Percentiles rank a stretch among this genome's conserved stretches.
Evolutionary conservation across 2,329 filamentous ascomycete genomes (phyloP).

Genomic region (Penicillium rolfsii): DNA sequence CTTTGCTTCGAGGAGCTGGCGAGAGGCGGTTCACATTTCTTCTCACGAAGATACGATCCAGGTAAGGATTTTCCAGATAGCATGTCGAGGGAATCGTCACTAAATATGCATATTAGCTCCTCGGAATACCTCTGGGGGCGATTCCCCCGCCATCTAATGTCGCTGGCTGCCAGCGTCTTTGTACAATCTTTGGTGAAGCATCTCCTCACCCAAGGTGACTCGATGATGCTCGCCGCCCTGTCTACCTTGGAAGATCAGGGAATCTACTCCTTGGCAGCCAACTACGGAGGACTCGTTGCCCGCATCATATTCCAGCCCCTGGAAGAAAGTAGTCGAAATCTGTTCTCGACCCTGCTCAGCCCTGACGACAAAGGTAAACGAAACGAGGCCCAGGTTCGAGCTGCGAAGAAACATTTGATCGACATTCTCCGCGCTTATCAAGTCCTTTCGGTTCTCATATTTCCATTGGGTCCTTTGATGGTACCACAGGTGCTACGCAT

Average conservation of each 20-base stretch:
- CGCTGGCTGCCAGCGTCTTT: slow-evolving; percentile 79
- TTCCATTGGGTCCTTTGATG: slow-evolving; percentile 73
- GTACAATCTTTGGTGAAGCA: slow-evolving; percentile 90
- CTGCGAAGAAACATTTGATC: slow-evolving; percentile 38
- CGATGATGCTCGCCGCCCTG: slow-evolving; percentile 78
- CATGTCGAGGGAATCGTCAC: neutral
- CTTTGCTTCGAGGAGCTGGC: slow-evolving; percentile 61
- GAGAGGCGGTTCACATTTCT: slow-evolving; percentile 71
- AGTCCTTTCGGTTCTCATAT: slow-evolving; percentile 70
- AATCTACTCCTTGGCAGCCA: slow-evolving; percentile 88
- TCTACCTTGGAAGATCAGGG: slow-evolving; percentile 81
- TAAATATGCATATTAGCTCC: slow-evolving; percentile 30
- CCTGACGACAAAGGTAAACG: slow-evolving; percentile 32
- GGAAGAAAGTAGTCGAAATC: slow-evolving; percentile 87
- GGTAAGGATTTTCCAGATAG: slow-evolving; percentile 37
- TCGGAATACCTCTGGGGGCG: slow-evolving; percentile 58
- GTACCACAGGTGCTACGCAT: slow-evolving; percentile 74
- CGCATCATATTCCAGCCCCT: slow-evolving; percentile 91
- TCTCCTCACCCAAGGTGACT: slow-evolving; percentile 90
- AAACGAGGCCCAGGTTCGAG: slow-evolving; percentile 24
- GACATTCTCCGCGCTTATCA: slow-evolving; percentile 71
- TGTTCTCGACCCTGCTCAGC: slow-evolving; percentile 80
- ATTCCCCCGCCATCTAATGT: slow-evolving; percentile 72
- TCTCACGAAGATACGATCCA: slow-evolving; percentile 47
- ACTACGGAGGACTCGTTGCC: slow-evolving; percentile 88